phyloP scores from a whole-genome alignment of 2,329 filamentous ascomycete genomes.

The Calonectria crousiana region DNA sequence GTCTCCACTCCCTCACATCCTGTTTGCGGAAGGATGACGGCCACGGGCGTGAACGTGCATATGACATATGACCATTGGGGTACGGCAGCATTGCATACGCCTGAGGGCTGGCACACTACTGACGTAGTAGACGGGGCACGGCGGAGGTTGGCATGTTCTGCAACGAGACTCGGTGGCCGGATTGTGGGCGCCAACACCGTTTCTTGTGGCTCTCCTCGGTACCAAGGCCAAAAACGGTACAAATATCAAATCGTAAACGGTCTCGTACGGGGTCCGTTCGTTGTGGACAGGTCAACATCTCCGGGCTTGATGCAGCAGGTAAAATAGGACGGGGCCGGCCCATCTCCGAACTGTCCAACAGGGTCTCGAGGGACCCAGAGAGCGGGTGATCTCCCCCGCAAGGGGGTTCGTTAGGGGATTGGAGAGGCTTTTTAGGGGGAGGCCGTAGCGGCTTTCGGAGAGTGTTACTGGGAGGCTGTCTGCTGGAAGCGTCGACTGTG shows the following conservation, averaged over 20 bases:
- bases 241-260: constrained; percentile 8
- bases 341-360: constrained; percentile 23
- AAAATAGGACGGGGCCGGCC: constrained; percentile 30
- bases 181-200: background rate
- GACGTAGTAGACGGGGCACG: constrained; percentile 16
- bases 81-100: constrained; percentile 4
- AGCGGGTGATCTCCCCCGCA: constrained; percentile 14
- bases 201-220: background rate
- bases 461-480: background rate
- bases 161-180: background rate
- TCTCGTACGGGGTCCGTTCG: constrained; percentile 17
- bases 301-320: constrained; percentile 12
- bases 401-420: background rate
- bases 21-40: constrained; percentile 14
- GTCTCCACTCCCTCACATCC: constrained; percentile 8
- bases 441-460: background rate
- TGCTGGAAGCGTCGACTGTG: constrained; percentile 9
- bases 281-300: constrained; percentile 24
- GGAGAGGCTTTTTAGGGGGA: background rate
- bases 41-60: constrained; percentile 9
- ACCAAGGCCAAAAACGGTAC: background rate
- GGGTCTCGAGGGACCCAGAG: constrained; percentile 6
- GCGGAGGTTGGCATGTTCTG: background rate
- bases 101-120: constrained; percentile 12
- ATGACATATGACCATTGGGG: constrained; percentile 11